Conservation (phyloP, 768 basidiomycete genomes). For the Kwoniella sp. region DNA sequence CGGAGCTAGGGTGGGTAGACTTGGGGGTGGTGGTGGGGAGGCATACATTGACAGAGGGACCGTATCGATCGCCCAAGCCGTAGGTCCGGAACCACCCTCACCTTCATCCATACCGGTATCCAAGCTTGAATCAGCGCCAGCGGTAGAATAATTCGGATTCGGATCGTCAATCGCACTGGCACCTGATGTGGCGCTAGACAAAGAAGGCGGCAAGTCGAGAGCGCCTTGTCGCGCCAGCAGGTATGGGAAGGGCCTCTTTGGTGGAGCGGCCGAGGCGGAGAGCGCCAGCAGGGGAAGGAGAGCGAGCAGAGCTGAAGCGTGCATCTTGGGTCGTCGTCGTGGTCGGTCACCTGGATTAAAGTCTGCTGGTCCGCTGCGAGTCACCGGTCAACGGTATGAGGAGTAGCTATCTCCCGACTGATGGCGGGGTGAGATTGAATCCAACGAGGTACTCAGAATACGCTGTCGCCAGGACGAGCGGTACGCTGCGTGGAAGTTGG, state of each 20-base stretch:
- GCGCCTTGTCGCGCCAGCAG: slow-evolving; percentile 11
- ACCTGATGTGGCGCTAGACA: slow-evolving; percentile 1
- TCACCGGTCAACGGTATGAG: slow-evolving; percentile 11
- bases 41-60: slow-evolving; percentile 1
- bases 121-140: not conserved
- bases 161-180: too few relatives aligned
- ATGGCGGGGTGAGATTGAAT: not conserved
- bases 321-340: slow-evolving; percentile 1
- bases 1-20: not conserved
- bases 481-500: too few relatives aligned
- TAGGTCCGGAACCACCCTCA: not conserved
- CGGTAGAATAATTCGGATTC: not conserved
- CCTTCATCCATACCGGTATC: not conserved
- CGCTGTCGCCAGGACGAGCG: slow-evolving; percentile 8
- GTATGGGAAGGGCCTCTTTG: slow-evolving; percentile 12
- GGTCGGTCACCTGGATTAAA: not conserved
- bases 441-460: not conserved
- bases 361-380: too few relatives aligned
- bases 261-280: not conserved
- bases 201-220: slow-evolving; percentile 15
- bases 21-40: not conserved
- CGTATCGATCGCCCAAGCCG: slow-evolving; percentile 2
- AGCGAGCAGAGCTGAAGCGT: slow-evolving; percentile 13
- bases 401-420: not conserved
- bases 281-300: slow-evolving; percentile 20